Conservation (phyloP, 2,329 filamentous ascomycete genomes). For the Ophiostoma populinum region DNA sequence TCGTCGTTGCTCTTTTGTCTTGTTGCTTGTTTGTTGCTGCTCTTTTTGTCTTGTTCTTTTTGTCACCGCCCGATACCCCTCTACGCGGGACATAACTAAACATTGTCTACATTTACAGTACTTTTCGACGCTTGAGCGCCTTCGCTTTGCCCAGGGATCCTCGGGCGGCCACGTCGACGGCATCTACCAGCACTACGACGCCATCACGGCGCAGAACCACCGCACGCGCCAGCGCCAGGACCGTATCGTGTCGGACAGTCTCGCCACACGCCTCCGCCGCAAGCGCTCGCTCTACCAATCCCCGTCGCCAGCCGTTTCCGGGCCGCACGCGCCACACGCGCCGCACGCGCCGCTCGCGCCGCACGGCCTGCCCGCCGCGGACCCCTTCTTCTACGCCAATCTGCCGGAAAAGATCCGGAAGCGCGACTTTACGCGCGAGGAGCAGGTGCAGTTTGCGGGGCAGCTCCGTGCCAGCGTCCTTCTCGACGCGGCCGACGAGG, state of each 20-base stretch:
- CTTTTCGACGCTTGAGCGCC: constrained; percentile 55
- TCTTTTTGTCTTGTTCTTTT: background rate
- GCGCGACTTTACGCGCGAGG: constrained; percentile 53
- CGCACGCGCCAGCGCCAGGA: constrained; percentile 16
- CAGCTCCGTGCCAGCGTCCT: constrained; percentile 24
- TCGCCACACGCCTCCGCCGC: constrained; percentile 15
- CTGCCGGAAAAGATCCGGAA: constrained; percentile 58
- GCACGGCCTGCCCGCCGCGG: too few species aligned
- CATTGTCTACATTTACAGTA: constrained; percentile 30
- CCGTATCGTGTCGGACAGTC: constrained; percentile 17
- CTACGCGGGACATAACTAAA: too few species aligned
- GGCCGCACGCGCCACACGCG: too few species aligned
- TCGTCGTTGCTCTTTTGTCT: too few species aligned
- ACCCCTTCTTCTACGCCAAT: constrained; percentile 50
- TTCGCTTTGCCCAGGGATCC: constrained; percentile 40
- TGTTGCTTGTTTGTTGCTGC: background rate
- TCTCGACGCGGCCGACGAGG: constrained; percentile 32
- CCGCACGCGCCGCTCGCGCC: too few species aligned
- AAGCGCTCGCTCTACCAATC: constrained; percentile 17
- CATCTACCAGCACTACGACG: constrained; percentile 21
- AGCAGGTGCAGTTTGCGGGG: constrained; percentile 44
- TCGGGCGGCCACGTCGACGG: constrained; percentile 16
- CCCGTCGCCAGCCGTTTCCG: too few species aligned
- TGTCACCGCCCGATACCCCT: too few species aligned
- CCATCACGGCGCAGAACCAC: constrained; percentile 16